phyloP scores from a whole-genome alignment of 2,329 filamentous ascomycete genomes.

The Nectriaceae sp. region DNA sequence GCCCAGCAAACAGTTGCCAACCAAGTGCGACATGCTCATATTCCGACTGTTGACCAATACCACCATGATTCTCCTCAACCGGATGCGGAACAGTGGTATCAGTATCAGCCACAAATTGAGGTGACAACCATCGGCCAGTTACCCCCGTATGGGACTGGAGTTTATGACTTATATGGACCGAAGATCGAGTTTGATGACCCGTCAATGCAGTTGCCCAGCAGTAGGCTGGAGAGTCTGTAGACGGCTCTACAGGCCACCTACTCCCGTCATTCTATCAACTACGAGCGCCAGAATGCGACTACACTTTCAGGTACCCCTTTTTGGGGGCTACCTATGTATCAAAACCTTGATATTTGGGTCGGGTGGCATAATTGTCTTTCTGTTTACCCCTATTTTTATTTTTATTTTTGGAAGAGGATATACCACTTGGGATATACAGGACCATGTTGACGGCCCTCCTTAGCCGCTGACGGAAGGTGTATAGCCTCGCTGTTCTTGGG shows the following conservation, averaged over 20 bases:
- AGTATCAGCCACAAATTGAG: slow-evolving; percentile 60
- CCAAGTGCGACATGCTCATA: slow-evolving; percentile 32
- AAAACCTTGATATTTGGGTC: slow-evolving; percentile 25
- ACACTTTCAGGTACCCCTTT: slow-evolving; percentile 5
- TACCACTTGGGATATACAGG: no score
- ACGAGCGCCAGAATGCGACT: background rate
- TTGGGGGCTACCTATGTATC: slow-evolving; percentile 24
- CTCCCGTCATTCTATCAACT: slow-evolving; percentile 11
- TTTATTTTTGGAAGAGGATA: no score
- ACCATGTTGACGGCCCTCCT: no score
- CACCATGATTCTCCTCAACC: slow-evolving; percentile 39
- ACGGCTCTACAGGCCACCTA: slow-evolving; percentile 4
- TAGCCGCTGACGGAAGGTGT: no score
- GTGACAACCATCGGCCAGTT: slow-evolving; percentile 56
- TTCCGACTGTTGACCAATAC: slow-evolving; percentile 33
- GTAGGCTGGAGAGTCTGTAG: slow-evolving; percentile 58
- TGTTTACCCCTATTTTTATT: no score
- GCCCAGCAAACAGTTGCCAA: slow-evolving; percentile 37
- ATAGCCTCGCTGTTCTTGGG: no score
- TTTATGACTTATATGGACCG: slow-evolving; percentile 54
- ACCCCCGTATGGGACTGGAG: slow-evolving; percentile 49
- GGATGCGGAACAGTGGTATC: slow-evolving; percentile 54
- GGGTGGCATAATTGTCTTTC: slow-evolving; percentile 22
- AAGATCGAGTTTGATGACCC: slow-evolving; percentile 62
- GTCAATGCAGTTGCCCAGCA: slow-evolving; percentile 60